Base-by-base conservation (phyloP, 2,329 filamentous ascomycete genomes). In the Penicillium digitatum region DNA sequence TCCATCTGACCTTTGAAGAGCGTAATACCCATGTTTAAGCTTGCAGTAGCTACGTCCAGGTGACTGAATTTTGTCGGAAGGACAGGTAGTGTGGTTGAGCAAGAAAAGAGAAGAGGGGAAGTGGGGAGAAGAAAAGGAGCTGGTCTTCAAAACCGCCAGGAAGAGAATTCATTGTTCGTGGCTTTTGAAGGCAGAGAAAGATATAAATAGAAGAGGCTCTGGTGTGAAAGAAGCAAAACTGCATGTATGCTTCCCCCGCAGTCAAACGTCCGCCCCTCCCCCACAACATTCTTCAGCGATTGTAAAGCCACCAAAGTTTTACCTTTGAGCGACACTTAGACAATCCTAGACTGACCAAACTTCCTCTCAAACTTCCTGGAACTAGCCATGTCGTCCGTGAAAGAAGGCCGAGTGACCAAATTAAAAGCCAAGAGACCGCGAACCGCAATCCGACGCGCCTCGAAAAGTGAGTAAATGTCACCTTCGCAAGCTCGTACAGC, bases 341-440 rank as follows among this genome's bases (percentile, higher is more conserved):
- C 24, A 1, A 20, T 20, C 7, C 7, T 10, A 3, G 6, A 11
- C 5, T 11, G n/a, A 5, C 14, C 18, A 53, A 35, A 67, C 63
- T 61, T 5, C 7, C 14, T 20, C 0, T 7, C 1, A 24, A 0
- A 24, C 6, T 10, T 11, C 2, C 0, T 34, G 10, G 12, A n/a
- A 12, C 8, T 6, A 11, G 5, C 18, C 14, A 50, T 52, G 42
- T 27, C 62, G 9, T 53, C 60, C 5, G 61, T 60, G 29, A 61
- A 65, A 58, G 60, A 62, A 14, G 62, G 60, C 45, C 58, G 66
- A 52, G 48, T 70, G 11, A 58, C 56, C 8, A 71, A 70, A 48
- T 16, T 29, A 10, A 66, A 59, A 52, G 31, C 50, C 11, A 54
- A 43, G 20, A 54, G 35, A 51, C 39, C 58, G 10, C 29, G 34